Conservation (phyloP, 352 stramenopile genomes). For the Phytophthora hybrid region DNA sequence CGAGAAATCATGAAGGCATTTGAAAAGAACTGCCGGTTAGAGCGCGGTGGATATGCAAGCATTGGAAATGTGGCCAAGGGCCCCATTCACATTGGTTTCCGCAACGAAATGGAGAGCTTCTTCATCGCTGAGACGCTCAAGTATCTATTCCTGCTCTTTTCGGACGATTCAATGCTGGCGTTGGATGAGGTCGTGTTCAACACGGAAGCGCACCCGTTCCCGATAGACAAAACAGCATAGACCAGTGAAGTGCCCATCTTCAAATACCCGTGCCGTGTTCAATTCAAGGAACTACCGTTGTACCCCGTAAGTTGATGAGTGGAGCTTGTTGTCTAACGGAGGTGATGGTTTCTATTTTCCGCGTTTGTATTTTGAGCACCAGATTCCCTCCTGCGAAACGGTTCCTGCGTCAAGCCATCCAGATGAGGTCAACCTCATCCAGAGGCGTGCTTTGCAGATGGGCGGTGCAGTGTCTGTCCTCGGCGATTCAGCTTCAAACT, state of each 20-base stretch:
- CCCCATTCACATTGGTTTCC: constrained; percentile 50
- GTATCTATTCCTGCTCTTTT: constrained; percentile 94
- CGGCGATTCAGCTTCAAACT: constrained; percentile 20
- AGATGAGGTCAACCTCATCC: constrained; percentile 25
- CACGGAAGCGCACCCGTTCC: constrained; percentile 89
- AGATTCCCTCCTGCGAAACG: constrained; percentile 3
- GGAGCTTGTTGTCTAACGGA: constrained; percentile 23
- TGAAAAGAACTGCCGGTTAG: constrained; percentile 81
- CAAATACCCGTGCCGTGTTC: constrained; percentile 6
- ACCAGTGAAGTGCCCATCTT: constrained; percentile 27
- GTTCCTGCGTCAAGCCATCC: constrained; percentile 15
- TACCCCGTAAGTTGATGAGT: constrained; percentile 20
- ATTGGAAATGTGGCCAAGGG: constrained; percentile 67
- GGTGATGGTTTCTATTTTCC: constrained; percentile 20
- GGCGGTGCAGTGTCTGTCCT: constrained; percentile 37
- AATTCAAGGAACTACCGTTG: constrained; percentile 19
- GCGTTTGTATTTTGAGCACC: constrained; percentile 28
- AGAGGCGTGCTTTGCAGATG: constrained; percentile 22
- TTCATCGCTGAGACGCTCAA: constrained; percentile 95
- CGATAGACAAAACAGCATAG: constrained; percentile 47
- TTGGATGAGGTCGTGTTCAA: constrained; percentile 92
- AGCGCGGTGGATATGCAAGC: constrained; percentile 67
- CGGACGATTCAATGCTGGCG: constrained; percentile 77
- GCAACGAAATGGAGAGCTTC: constrained; percentile 92
- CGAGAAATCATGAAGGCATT: constrained; percentile 89